Base-by-base conservation (phyloP, 345 rosid genomes). In the Hibiscus trionum region DNA sequence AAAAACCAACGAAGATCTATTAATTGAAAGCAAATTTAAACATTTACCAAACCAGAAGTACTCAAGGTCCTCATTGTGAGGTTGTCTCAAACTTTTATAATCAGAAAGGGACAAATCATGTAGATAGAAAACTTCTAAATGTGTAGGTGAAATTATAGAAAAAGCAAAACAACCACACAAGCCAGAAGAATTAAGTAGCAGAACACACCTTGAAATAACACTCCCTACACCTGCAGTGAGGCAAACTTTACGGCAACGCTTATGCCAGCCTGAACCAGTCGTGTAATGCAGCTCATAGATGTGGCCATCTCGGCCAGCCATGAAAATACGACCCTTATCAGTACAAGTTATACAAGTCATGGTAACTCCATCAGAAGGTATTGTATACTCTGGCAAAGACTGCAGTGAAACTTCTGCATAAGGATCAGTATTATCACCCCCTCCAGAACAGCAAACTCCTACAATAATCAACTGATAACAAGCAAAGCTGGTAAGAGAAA, bases 301-400 rank as follows among this genome's bases (percentile, higher is more conserved):
- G 76, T 92, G 97, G 46, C 96, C 93, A 82, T 95, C 98, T 65
- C 94, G 96, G 73, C 98, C 99, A 70, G 97, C 90, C 78, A 90
- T 78, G 87, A 95, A 88, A 80, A 95, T 87, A 12, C 99, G 88
- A 66, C 98, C 98, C 79, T 82, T 90, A 75, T 86, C 90, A 27
- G 98, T 86, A 75, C 91, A 89, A 46, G 90, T 76, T 24, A 95
- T 76, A 80, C 93, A 92, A 62, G 93, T 90, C 99, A 95, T 92
- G 31, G 98, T 87, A 68, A 92, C 88, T 70, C 98, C 98, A 84
- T 95, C 99, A 16, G 97, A 92, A 47, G 97, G 86, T 55, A 90
- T 82, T 35, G 90, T 80, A 75, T 95, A 95, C 76, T 92, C 99
- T 72, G 94, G 94, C 82, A 95, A 78, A 73, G 93, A 87, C 80